These are phyloP conservation scores for Aquanectria penicillioides DNA, from an alignment of 2,329 filamentous ascomycete species.

Conservation along the genomic window DNA sequence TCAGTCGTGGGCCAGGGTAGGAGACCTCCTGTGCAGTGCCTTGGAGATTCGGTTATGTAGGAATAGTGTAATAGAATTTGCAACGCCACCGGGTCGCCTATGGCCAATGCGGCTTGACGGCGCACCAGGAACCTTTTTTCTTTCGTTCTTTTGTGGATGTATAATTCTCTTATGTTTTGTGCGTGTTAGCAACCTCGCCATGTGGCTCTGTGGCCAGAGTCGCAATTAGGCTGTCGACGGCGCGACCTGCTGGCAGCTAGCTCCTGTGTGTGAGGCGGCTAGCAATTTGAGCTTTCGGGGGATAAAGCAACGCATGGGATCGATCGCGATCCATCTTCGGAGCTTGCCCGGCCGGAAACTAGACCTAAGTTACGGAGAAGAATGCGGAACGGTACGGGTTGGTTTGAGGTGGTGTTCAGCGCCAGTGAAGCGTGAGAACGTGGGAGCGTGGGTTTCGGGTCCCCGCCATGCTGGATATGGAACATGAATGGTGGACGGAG, in stretches of 20 bases:
- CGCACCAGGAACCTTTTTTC: too few species aligned
- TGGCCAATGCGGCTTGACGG: not conserved
- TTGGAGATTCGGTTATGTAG: not conserved
- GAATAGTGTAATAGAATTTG: not conserved
- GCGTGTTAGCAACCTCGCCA: not conserved
- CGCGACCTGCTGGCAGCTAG: not conserved
- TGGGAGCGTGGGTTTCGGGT: conserved; percentile 3
- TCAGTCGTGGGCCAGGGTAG: too few species aligned
- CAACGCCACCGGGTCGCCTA: not conserved
- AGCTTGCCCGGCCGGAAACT: conserved; percentile 1
- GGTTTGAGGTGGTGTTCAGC: not conserved
- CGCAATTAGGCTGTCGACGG: not conserved
- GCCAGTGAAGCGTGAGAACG: conserved; percentile 1
- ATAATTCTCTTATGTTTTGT: too few species aligned
- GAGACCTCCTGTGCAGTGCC: too few species aligned
- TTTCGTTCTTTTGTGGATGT: too few species aligned
- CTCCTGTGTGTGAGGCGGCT: not conserved
- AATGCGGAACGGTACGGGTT: conserved; percentile 7
- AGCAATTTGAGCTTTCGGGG: not conserved
- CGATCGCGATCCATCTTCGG: conserved; percentile 10
- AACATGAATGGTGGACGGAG: too few species aligned
- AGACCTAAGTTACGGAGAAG: too few species aligned
- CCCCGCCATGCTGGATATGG: not conserved
- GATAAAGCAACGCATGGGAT: too few species aligned
- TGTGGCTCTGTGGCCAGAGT: not conserved